Percentiles rank a stretch among this genome's conserved stretches.
phyloP scores from a whole-genome alignment of 1,284 basidiomycete genomes.

The Rugosomyces carneus region DNA sequence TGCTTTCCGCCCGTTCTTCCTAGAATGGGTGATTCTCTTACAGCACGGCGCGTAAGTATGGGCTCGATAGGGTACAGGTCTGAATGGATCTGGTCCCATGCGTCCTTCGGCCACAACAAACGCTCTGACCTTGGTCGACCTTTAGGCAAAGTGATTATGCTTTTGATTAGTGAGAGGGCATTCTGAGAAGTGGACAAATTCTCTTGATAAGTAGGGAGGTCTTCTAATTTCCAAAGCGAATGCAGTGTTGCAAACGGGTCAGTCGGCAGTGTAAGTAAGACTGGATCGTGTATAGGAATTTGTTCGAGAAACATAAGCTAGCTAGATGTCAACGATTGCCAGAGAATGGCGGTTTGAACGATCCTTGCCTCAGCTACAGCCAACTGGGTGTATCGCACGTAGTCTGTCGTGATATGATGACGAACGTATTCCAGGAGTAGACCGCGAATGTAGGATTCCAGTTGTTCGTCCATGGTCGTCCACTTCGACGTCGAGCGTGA shows the following conservation, averaged over 20 bases:
- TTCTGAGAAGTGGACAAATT: conserved; percentile 32
- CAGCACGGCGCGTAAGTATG: conserved; percentile 19
- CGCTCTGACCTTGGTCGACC: conserved; percentile 28
- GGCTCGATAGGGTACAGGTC: conserved; percentile 13
- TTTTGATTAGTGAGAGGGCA: conserved; percentile 33
- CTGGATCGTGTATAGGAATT: conserved; percentile 43
- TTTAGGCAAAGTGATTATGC: conserved; percentile 13
- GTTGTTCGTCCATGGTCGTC: conserved; percentile 8
- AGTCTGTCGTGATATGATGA: conserved; percentile 48
- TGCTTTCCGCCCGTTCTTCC: conserved; percentile 12
- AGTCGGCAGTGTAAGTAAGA: conserved; percentile 39
- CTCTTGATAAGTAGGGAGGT: conserved; percentile 39
- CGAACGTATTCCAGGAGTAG: conserved; percentile 48
- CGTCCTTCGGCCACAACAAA: conserved; percentile 18
- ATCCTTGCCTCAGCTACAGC: conserved; percentile 40
- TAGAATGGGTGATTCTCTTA: conserved; percentile 17
- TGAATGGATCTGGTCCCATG: conserved; percentile 18
- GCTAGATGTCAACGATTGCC: background rate
- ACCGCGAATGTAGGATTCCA: conserved; percentile 40
- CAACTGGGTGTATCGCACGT: conserved; percentile 47
- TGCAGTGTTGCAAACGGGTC: conserved; percentile 45
- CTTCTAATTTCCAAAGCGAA: conserved; percentile 25
- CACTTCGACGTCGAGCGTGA: too few species aligned
- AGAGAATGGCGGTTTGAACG: background rate
- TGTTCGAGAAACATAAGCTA: conserved; percentile 40